These are phyloP conservation scores for Leccinum olivaceopallidum DNA, from an alignment of 768 basidiomycete species.

Conservation along the genomic window DNA sequence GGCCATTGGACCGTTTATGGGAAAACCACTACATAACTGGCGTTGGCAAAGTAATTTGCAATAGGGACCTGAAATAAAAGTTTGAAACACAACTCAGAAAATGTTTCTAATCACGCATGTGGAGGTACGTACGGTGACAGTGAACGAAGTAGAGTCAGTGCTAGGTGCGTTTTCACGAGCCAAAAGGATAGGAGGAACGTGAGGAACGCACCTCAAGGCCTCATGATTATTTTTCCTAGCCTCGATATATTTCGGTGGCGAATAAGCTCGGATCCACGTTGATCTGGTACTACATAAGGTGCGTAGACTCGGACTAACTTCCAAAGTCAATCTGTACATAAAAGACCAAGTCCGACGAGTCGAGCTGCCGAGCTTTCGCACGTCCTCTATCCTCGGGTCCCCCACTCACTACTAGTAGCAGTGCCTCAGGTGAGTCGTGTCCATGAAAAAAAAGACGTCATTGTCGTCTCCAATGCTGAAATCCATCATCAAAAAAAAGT, in stretches of 20 bases:
- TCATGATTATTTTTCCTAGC: no score
- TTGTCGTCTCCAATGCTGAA: neutral
- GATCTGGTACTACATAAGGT: no score
- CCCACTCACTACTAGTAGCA: no score
- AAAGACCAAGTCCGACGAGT: no score
- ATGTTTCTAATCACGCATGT: neutral
- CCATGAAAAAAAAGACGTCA: neutral
- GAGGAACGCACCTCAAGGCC: no score
- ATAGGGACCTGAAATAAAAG: constrained; percentile 22
- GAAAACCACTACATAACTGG: constrained; percentile 17
- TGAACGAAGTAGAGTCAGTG: neutral
- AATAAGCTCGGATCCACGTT: no score
- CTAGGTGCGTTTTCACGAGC: neutral
- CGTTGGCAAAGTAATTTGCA: constrained; percentile 20
- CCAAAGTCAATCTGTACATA: no score
- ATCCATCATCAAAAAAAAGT: neutral
- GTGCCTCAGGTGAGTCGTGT: neutral
- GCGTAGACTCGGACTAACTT: no score
- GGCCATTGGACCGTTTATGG: constrained; percentile 14
- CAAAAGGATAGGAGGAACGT: constrained; percentile 29
- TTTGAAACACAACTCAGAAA: constrained; percentile 7
- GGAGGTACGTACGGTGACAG: neutral
- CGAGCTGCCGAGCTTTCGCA: no score
- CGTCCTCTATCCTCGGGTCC: no score
- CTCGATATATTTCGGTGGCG: no score